Conservation (phyloP, 1,139 yeast species). For the Saccharomyces hybrid region DNA sequence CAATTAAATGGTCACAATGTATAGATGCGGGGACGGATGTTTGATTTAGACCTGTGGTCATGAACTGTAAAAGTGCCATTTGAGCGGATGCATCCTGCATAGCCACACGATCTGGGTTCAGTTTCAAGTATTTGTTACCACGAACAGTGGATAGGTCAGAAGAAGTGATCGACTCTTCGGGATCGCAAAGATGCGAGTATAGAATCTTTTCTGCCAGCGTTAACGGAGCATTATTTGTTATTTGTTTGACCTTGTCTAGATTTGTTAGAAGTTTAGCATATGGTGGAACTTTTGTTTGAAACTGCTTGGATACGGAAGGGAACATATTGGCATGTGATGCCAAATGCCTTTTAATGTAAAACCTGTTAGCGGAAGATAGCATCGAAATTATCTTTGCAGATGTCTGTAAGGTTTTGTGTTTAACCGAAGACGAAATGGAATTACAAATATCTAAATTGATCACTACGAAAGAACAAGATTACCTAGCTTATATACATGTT, state of each 20-base stretch:
- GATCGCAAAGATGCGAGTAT: conserved; percentile 82
- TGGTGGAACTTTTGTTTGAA: conserved; percentile 72
- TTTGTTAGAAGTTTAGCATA: conserved; percentile 66
- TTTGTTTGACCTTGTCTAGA: conserved; percentile 52
- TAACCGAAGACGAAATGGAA: too few species aligned
- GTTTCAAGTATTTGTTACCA: conserved; percentile 78
- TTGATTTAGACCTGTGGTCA: conserved; percentile 84
- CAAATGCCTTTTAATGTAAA: conserved; percentile 17
- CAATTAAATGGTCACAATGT: conserved; percentile 96
- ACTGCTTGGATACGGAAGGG: conserved; percentile 49
- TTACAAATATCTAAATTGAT: neutral
- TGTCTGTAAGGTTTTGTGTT: too few species aligned
- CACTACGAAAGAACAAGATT: neutral
- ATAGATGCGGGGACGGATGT: conserved; percentile 92
- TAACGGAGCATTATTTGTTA: conserved; percentile 64
- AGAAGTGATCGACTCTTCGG: conserved; percentile 65
- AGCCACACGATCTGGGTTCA: conserved; percentile 96
- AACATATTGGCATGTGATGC: conserved; percentile 32
- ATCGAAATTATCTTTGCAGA: conserved; percentile 5
- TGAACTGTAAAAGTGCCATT: conserved; percentile 92
- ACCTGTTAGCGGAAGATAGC: conserved; percentile 19
- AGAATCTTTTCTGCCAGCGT: conserved; percentile 91
- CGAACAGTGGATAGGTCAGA: conserved; percentile 45
- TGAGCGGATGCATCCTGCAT: conserved; percentile 99
- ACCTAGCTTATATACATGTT: neutral